phyloP scores from a whole-genome alignment of 495 filamentous ascomycete genomes.

The Talaromyces nanjingensis region DNA sequence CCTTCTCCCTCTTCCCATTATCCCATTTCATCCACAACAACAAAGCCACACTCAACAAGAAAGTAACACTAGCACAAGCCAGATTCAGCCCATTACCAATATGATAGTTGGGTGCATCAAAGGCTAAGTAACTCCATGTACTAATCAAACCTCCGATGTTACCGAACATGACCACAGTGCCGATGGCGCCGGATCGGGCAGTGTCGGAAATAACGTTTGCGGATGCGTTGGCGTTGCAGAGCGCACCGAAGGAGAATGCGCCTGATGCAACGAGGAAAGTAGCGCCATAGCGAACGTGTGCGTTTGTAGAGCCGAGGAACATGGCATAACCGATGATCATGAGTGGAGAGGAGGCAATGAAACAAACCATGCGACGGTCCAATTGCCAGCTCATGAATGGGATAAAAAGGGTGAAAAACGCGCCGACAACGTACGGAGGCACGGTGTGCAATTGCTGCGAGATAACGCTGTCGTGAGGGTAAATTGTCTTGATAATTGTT shows the following conservation, averaged over 20 bases:
- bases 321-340: conserved; percentile 66
- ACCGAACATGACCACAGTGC: conserved; percentile 61
- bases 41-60: conserved; percentile 39
- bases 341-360: conserved; percentile 41
- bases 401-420: conserved; percentile 56
- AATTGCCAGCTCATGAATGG: conserved; percentile 53
- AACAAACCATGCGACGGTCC: conserved; percentile 44
- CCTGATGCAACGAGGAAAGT: conserved; percentile 61
- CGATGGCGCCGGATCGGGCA: conserved; percentile 58
- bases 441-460: conserved; percentile 61
- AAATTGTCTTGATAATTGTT: conserved; percentile 62
- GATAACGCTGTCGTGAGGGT: conserved; percentile 45
- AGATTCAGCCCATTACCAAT: conserved; percentile 71
- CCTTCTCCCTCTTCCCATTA: conserved; percentile 50
- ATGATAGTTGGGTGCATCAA: conserved; percentile 59
- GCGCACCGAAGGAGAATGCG: conserved; percentile 48
- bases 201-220: conserved; percentile 69
- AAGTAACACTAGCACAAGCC: conserved; percentile 46
- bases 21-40: conserved; percentile 57
- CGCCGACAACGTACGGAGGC: conserved; percentile 64
- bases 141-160: conserved; percentile 65
- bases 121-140: conserved; percentile 63
- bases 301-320: conserved; percentile 52
- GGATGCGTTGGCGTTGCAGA: conserved; percentile 58
- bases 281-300: conserved; percentile 58